Percentiles rank a stretch among this genome's conserved stretches.
Evolutionary conservation across 345 rosid species (phyloP).

Genomic region (Luvunga scandens): DNA sequence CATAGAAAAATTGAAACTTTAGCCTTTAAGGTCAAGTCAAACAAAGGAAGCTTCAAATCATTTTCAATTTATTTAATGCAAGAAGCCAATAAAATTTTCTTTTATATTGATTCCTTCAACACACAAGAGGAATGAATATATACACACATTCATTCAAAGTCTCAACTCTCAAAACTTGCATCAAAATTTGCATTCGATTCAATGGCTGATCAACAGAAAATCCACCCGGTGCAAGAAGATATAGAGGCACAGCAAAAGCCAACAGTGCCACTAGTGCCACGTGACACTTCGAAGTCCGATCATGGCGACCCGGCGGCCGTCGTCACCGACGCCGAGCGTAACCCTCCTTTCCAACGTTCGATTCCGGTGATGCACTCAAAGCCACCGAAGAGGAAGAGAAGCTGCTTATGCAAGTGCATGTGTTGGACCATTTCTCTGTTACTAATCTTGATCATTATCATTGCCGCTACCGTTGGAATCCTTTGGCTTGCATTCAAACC

Average conservation of each 20-base stretch:
- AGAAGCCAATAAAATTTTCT: not conserved
- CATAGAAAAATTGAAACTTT: not conserved
- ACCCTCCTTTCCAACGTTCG: conserved; percentile 36
- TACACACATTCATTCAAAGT: too few species aligned
- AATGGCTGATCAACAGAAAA: conserved; percentile 60
- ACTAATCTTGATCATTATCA: conserved; percentile 40
- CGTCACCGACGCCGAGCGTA: not conserved
- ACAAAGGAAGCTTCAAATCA: not conserved
- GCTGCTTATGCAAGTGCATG: conserved; percentile 58
- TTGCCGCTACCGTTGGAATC: conserved; percentile 48
- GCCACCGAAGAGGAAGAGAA: conserved; percentile 47
- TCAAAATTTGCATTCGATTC: not conserved
- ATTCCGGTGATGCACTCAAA: conserved; percentile 34
- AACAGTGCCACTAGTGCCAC: conserved; percentile 56
- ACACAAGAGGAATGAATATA: not conserved
- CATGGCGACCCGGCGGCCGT: conserved; percentile 15
- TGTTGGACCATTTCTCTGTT: conserved; percentile 62
- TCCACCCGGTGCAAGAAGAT: conserved; percentile 65
- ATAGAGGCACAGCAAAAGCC: conserved; percentile 44
- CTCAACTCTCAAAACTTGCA: not conserved
- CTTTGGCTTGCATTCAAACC: conserved; percentile 75
- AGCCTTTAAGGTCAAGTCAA: not conserved
- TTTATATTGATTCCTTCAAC: not conserved
- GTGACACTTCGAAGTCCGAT: conserved; percentile 51
- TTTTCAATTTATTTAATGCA: not conserved